Base-by-base conservation (phyloP, 331 rosid genomes). In the Saraca asoca region DNA sequence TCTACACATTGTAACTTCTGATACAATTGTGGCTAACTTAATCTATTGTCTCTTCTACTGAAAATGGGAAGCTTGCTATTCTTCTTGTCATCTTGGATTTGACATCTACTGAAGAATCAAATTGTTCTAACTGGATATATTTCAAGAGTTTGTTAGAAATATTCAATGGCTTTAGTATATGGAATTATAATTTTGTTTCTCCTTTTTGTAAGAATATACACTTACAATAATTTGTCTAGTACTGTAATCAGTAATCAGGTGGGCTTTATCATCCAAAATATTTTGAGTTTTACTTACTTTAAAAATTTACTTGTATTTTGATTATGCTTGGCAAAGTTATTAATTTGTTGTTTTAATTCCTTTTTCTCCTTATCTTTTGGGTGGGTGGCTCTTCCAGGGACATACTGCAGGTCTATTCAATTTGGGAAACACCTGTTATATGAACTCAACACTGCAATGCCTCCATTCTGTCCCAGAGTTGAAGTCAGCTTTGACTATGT, bases 381-480 rank as follows among this genome's bases (percentile, higher is more conserved):
- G 18, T 45, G 33, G 50, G 64, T 18, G 73, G 11, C 20, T 61
- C 45, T 74, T 75, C 58, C 79, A 94, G 99, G 99, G 99, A 74
- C 88, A 94, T 59, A 75, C 87, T 67, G 91, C 99, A 54, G 99
- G 99, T 70, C 85, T 94, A 56, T 94, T 85, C 78, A 94, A 94
- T 76, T 68, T 94, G 95, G 99, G 99, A 66, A 85, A 94, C 77
- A 94, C 99, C 4, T 94, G 99, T 78, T 94, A 94, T 71, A 94
- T 94, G 99, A 94, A 90, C 80, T 94, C 99, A 76, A 94, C 99
- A 51, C 51, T 94, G 54, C 99, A 94, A 74, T 94, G 99, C 66
- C 90, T 94, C 74, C 99, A 94, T 85, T 94, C 89, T 48, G 99
- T 94, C 72, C 99, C 99, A 55, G 99, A 94, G 82, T 84, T 94